Conservation (phyloP, 495 filamentous ascomycete genomes). For the Rusavskia elegans region DNA sequence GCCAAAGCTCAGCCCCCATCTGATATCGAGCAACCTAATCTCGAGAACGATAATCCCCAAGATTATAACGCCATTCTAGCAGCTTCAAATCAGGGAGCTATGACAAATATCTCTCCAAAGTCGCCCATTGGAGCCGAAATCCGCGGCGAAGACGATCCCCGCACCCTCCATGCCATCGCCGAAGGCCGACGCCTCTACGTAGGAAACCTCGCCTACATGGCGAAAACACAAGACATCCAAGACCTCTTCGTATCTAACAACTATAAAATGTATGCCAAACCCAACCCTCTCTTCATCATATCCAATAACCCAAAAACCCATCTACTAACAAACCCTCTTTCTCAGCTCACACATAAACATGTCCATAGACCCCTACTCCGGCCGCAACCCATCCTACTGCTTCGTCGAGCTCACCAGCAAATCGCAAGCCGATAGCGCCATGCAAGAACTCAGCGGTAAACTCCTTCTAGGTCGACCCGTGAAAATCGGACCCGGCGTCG, state of each 20-base stretch:
- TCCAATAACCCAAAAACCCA: neutral
- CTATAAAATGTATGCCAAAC: conserved; percentile 25
- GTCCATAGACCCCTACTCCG: conserved; percentile 49
- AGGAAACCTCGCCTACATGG: conserved; percentile 51
- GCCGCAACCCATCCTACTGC: conserved; percentile 55
- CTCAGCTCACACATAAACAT: conserved; percentile 44
- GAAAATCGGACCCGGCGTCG: conserved; percentile 45
- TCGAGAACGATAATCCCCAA: neutral
- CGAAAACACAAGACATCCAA: conserved; percentile 44
- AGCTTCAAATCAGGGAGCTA: neutral
- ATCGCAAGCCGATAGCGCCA: conserved; percentile 40
- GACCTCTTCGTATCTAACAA: conserved; percentile 32
- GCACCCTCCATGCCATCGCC: conserved; percentile 23
- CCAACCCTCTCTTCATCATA: neutral
- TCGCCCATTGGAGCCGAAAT: neutral
- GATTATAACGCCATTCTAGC: neutral
- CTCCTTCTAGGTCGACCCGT: conserved; percentile 37
- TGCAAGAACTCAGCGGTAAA: conserved; percentile 35
- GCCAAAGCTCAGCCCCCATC: neutral
- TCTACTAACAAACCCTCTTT: neutral
- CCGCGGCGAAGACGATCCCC: conserved; percentile 6
- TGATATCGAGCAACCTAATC: neutral
- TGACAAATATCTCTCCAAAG: neutral
- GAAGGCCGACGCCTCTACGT: conserved; percentile 45
- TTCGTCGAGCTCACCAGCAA: conserved; percentile 45